Evolutionary conservation across 495 filamentous ascomycete species (phyloP), one percentile per base, ranked within the genome.

Genomic region (Emericellopsis terricola): DNA sequence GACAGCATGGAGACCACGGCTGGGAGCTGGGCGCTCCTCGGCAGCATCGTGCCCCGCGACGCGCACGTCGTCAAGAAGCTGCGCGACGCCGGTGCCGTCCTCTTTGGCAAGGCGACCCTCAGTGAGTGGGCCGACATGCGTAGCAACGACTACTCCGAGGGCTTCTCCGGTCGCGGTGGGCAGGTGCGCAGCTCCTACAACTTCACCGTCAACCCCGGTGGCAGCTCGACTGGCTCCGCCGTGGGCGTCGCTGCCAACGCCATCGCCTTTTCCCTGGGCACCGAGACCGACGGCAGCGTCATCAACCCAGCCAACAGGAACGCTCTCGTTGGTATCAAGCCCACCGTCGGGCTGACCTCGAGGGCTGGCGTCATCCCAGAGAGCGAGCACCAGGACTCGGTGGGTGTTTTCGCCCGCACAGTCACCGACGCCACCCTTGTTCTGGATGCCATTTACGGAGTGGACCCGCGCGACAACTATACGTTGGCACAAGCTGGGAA

Each of bases 111-210:
- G 46, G 71, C 75, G 1, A 73, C 68, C 11, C 46, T 84, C 41
- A 73, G 66, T 42, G 78, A 83, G 46, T 83, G 77, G 76, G 77
- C 77, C 3, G 70, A 75, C 42, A 46, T 79, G 71, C 62, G 77
- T n/a, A 68, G 60, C 17, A 76, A 69, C 47, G 62, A 73, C 43
- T 79, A 78, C 49, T 74, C 71, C 14, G 72, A 76, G 50, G 78
- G 74, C 3, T 83, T 78, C 49, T 72, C 64, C 7, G 65, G 51
- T 3, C 62, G 73, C 29, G 76, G 76, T 14, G 78, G 78, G 1
- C 78, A 83, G 48, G 57, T 56, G 23, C 52, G 74, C 29, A 73
- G 62, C 38, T 57, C 76, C 2, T 81, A 79, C 56, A 79, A 81
- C 49, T 52, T 81, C 26, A 77, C 71, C 2, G 51, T 74, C 8